Conservation (phyloP, 257 asterid species). For the Catharanthus roseus region DNA sequence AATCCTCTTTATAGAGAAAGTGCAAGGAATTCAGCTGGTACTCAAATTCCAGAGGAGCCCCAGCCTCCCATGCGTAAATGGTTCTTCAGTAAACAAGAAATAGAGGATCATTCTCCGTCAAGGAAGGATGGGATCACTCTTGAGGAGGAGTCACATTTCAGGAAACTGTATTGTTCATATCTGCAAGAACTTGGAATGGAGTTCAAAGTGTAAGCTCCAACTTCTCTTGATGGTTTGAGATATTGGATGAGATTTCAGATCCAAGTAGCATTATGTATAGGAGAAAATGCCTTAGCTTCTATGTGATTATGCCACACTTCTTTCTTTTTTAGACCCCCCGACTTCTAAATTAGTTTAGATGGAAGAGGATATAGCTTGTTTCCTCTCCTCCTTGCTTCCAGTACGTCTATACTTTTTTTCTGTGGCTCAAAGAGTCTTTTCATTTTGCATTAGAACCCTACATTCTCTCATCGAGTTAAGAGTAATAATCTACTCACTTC, state of each 20-base stretch:
- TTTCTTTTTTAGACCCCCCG: neutral
- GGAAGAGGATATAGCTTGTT: neutral
- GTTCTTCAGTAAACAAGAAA: conserved; percentile 52
- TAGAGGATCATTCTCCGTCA: conserved; percentile 49
- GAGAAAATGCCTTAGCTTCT: neutral
- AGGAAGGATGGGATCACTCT: conserved; percentile 50
- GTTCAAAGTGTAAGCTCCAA: conserved; percentile 51
- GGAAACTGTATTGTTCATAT: conserved; percentile 40
- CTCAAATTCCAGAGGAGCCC: conserved; percentile 18
- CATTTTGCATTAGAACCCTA: neutral
- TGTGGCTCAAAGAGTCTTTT: neutral
- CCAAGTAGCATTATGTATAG: neutral
- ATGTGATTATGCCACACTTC: neutral
- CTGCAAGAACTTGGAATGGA: conserved; percentile 54
- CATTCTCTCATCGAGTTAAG: neutral
- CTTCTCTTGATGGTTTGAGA: neutral
- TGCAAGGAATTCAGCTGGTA: conserved; percentile 16
- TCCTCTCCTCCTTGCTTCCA: neutral
- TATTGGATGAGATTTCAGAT: neutral
- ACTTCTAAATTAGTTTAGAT: conserved; percentile 3
- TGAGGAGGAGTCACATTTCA: conserved; percentile 38
- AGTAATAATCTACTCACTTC: neutral
- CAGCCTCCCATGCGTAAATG: conserved; percentile 28
- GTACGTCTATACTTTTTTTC: neutral
- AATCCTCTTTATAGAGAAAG: conserved; percentile 28